Evolutionary conservation across 768 basidiomycete species (phyloP), one percentile per base, ranked within the genome.

Genomic region (Myochromella boudieri): DNA sequence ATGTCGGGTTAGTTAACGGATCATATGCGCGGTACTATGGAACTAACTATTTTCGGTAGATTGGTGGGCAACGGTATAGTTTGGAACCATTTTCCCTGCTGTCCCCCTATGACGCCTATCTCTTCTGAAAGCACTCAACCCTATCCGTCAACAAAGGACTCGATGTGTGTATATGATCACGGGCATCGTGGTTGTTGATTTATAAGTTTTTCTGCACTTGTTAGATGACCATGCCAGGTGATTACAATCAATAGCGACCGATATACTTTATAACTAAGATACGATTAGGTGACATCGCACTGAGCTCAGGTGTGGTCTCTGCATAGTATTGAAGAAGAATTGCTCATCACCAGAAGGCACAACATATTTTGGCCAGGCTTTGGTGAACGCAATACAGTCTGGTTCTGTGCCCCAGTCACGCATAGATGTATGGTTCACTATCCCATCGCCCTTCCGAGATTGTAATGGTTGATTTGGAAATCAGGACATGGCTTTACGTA

Each of bases 221-320:
- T 43, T 41, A 84, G 82, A 83, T 85, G 84, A 83, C 80, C 0
- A 86, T 86, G 84, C 84, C 85, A 38, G 84, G 84, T 57, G 53
- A 47, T 34, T n/a, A 11, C 29, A 8, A 14, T n/a, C 33, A 34
- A 34, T n/a, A 6, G 8, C 7, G 4, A 33, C 20, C 9, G 29
- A 14, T 20, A 12, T 17, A 29, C 22, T 44, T 12, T 41, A 1
- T 37, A 25, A n/a, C n/a, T 34, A 25, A 20, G 15, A 9, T 24
- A 10, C 12, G 32, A 41, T 2, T 31, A 70, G 69, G 70, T 20
- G 84, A 82, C 48, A 71, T 77, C 31, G 65, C 63, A 20, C 58
- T 68, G 15, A 58, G 54, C 27, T 75, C 75, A 70, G 85, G 84
- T 68, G 42, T 15, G 57, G 11, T 28, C 9, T 24, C n/a, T n/a